phyloP scores from a whole-genome alignment of 768 basidiomycete genomes.

The Boletus rex-veris region DNA sequence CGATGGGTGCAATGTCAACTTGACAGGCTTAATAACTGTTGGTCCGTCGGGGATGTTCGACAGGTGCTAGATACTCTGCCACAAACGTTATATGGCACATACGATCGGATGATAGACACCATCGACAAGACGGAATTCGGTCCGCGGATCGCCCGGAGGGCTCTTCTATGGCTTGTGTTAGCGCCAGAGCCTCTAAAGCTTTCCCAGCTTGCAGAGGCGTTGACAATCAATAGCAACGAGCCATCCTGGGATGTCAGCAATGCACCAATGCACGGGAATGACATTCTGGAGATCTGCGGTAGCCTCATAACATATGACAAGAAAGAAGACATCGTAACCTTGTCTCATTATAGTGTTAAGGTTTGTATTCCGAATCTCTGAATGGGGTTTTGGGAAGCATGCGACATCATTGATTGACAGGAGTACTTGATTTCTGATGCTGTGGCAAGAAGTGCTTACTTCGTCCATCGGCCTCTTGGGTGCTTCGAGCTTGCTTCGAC shows the following conservation, averaged over 20 bases:
- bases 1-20: neutral
- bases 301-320: too few species aligned
- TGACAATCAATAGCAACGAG: too few species aligned
- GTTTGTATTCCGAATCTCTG: neutral
- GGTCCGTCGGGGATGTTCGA: neutral
- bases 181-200: too few species aligned
- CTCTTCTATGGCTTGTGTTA: too few species aligned
- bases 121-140: neutral
- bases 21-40: neutral
- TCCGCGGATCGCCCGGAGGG: too few species aligned
- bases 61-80: neutral
- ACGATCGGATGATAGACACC: neutral
- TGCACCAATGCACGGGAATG: too few species aligned
- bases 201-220: too few species aligned
- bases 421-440: neutral
- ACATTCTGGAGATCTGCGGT: too few species aligned
- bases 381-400: neutral
- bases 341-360: too few species aligned
- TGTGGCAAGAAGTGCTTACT: neutral
- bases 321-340: too few species aligned
- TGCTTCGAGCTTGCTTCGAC: neutral
- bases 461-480: neutral
- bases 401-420: neutral
- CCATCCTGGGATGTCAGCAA: too few species aligned
- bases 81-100: slow-evolving; percentile 1